These are phyloP conservation scores for Salix brachista DNA, from an alignment of 345 rosid species.

Conservation along the genomic window DNA sequence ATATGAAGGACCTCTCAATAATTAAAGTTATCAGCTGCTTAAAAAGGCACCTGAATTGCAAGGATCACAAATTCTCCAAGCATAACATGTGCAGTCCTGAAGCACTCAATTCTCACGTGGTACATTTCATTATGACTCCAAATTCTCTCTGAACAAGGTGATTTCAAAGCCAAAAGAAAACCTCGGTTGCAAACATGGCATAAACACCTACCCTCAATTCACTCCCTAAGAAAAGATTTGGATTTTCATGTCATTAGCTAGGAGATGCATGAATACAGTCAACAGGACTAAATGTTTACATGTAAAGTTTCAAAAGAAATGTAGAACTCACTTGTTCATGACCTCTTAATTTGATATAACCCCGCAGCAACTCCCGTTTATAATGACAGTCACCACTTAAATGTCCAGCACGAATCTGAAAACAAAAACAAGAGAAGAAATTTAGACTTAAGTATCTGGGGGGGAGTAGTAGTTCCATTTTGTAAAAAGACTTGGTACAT, in stretches of 20 bases:
- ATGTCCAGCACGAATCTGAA: constrained; percentile 87
- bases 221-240: not conserved
- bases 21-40: not conserved
- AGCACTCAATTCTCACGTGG: not conserved
- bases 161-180: not conserved
- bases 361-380: constrained; percentile 75
- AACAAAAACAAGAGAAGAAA: not conserved
- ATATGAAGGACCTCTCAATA: not conserved
- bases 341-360: constrained; percentile 71
- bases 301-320: not conserved
- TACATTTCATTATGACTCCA: not conserved
- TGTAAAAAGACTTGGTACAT: not conserved
- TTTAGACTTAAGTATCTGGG: not conserved
- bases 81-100: not conserved
- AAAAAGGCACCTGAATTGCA: not conserved
- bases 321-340: constrained; percentile 72
- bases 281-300: not conserved
- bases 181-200: not conserved
- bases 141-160: not conserved
- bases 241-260: not conserved
- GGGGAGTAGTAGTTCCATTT: not conserved
- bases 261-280: not conserved
- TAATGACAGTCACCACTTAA: constrained; percentile 92
- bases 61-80: not conserved
- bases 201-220: not conserved